Evolutionary conservation across 768 basidiomycete species (phyloP).

Genomic region (Boletellus emodensis): DNA sequence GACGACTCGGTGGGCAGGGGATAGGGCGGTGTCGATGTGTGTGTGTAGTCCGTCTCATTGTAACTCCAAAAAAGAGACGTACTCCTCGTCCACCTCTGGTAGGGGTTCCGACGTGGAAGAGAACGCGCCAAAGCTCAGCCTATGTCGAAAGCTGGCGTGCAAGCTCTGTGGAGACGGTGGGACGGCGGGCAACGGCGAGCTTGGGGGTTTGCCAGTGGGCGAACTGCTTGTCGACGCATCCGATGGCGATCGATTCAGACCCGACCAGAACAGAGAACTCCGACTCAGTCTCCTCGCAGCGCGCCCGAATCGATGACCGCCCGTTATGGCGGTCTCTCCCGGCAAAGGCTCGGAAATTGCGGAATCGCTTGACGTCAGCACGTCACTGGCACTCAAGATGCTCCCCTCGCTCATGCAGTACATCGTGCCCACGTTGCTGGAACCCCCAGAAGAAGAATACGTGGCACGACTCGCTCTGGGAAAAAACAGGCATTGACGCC

Average conservation of each 20-base stretch:
- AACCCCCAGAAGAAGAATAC: constrained; percentile 13
- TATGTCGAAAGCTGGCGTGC: too few relatives aligned
- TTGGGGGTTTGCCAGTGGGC: background rate
- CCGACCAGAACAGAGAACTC: constrained; percentile 1
- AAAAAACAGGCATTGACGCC: too few relatives aligned
- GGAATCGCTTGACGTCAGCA: constrained; percentile 2
- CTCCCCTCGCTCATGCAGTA: background rate
- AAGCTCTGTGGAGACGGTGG: background rate
- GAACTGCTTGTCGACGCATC: background rate
- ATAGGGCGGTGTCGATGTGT: too few relatives aligned
- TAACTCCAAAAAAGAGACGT: constrained; percentile 26
- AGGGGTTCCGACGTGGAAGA: constrained; percentile 1
- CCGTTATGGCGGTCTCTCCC: background rate
- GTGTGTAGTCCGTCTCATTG: background rate
- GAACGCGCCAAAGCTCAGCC: too few relatives aligned
- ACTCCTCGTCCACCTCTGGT: constrained; percentile 15
- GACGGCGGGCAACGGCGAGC: background rate
- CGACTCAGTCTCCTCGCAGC: too few relatives aligned
- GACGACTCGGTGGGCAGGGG: too few relatives aligned
- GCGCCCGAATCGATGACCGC: background rate
- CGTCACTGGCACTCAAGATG: background rate
- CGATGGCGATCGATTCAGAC: background rate
- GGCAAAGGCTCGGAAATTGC: background rate
- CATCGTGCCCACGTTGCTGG: background rate
- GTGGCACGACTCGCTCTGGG: constrained; percentile 11